Base-by-base conservation (phyloP, 2,329 filamentous ascomycete species). In the Apiospora marii region DNA sequence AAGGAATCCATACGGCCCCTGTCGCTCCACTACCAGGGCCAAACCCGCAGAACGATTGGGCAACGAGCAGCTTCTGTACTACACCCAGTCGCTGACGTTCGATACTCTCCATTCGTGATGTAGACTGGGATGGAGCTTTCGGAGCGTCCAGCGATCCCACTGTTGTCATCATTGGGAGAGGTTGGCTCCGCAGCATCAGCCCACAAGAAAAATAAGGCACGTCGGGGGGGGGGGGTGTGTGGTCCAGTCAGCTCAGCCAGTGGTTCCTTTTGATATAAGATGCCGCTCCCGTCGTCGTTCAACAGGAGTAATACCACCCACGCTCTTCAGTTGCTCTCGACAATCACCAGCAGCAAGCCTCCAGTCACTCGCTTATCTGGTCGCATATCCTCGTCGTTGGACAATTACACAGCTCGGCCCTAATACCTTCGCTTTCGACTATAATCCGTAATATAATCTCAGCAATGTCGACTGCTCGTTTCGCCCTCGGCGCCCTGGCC, bases 311-410 rank as follows among this genome's bases (percentile, higher is more conserved):
- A 30, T 14, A 24, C 58, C 37, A 64, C 58, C 34, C 58, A 64
- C 58, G 58, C 58, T 64, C 34, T 12, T 64, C 34, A 12, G 58
- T 64, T 64, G 58, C 58, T 64, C 58, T n/a, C 58, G 58, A 64
- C 58, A 64, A 64, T 64, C 7, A 64, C 58, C 34, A 64, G 58
- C 58, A 64, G 34, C 58, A 41, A 41, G 58, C 58, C 34, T n/a
- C 58, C 58, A 64, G 58, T 64, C 58, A 64, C 58, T 64, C 58
- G 58, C 34, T 64, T 64, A 64, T 64, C 58, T 64, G 58, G 58
- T 64, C 22, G 58, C 58, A 64, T 34, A 3, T 61, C 53, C 8
- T 10, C 30, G 53, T 61, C 53, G 53, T 34, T 61, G 19, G 58
- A 41, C n/a, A 30, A 37, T 64, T 41, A 64, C 34, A 41, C 58